A percentile compares a stretch with the other conserved stretches of the same genome.
phyloP scores from a whole-genome alignment of 2,329 filamentous ascomycete genomes.

The Xylariaceae sp. region DNA sequence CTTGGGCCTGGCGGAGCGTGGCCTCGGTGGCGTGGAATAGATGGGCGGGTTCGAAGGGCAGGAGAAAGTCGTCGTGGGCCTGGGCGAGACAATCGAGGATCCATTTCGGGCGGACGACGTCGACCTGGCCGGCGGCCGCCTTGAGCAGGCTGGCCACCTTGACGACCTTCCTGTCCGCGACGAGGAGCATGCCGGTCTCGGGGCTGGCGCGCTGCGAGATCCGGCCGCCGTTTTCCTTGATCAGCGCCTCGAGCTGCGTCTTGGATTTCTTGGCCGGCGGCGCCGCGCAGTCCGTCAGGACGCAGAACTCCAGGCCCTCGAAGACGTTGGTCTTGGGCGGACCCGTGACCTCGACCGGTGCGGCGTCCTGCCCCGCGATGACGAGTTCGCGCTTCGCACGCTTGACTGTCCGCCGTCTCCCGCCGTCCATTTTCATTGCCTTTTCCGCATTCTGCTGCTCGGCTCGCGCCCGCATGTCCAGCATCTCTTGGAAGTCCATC shows the following conservation, averaged over 20 bases:
- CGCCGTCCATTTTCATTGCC: constrained; percentile 75
- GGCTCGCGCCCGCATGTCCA: constrained; percentile 67
- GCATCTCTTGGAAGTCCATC: constrained; percentile 77
- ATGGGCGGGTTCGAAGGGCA: constrained; percentile 65
- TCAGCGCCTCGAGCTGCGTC: constrained; percentile 73
- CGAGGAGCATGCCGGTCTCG: constrained; percentile 64
- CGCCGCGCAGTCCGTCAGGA: constrained; percentile 74
- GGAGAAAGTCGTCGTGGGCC: constrained; percentile 57
- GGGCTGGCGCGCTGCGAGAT: constrained; percentile 74
- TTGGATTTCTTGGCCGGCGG: constrained; percentile 79
- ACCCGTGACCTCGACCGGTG: constrained; percentile 52
- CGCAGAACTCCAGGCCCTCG: constrained; percentile 75
- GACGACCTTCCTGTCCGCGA: constrained; percentile 80
- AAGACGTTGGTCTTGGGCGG: constrained; percentile 70
- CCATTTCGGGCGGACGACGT: constrained; percentile 82
- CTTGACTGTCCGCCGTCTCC: constrained; percentile 57
- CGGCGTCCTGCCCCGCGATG: constrained; percentile 70
- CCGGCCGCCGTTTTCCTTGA: constrained; percentile 81
- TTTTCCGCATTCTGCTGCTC: constrained; percentile 75
- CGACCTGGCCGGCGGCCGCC: constrained; percentile 62
- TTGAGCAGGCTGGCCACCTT: constrained; percentile 85
- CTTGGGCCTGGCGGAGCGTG: constrained; percentile 55
- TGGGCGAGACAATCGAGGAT: constrained; percentile 76
- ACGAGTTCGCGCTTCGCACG: constrained; percentile 69
- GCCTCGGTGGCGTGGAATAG: constrained; percentile 70